Evolutionary conservation across 2,329 filamentous ascomycete genomes (phyloP).

Genomic region (Akanthomyces dipterigenus): DNA sequence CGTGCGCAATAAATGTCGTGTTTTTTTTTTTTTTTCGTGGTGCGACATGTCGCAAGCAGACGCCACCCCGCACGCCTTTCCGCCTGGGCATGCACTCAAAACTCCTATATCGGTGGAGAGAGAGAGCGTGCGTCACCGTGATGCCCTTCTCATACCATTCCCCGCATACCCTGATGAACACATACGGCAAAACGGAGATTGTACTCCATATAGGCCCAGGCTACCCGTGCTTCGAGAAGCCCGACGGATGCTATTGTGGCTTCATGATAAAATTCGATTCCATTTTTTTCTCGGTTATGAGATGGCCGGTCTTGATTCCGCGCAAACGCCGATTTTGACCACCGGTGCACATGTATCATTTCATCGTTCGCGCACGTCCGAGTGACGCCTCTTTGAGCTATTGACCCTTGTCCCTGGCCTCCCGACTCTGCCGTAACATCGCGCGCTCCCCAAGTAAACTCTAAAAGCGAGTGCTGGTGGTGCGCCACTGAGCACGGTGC

Average conservation of each 20-base stretch:
- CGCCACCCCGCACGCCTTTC: no score
- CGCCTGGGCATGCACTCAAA: neutral
- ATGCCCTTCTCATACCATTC: neutral
- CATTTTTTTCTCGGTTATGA: no score
- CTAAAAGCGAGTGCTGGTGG: neutral
- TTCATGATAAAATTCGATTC: no score
- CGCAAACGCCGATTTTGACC: no score
- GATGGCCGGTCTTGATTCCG: neutral
- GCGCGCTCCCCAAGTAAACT: neutral
- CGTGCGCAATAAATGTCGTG: neutral
- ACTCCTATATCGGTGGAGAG: neutral
- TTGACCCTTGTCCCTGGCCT: neutral
- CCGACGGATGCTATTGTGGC: neutral
- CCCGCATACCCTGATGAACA: conserved; percentile 1
- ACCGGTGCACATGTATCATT: no score
- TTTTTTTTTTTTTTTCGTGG: neutral
- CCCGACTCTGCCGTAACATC: no score
- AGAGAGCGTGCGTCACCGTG: neutral
- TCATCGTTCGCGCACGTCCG: no score
- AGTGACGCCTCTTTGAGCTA: neutral
- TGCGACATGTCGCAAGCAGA: no score
- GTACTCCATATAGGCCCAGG: no score
- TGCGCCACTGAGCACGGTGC: neutral
- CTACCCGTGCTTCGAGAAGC: neutral
- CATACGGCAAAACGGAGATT: no score